A percentile compares a stretch with the other conserved stretches of the same genome.
phyloP scores from a whole-genome alignment of 805 yeast species.

The Cyberlindnera amylophila region DNA sequence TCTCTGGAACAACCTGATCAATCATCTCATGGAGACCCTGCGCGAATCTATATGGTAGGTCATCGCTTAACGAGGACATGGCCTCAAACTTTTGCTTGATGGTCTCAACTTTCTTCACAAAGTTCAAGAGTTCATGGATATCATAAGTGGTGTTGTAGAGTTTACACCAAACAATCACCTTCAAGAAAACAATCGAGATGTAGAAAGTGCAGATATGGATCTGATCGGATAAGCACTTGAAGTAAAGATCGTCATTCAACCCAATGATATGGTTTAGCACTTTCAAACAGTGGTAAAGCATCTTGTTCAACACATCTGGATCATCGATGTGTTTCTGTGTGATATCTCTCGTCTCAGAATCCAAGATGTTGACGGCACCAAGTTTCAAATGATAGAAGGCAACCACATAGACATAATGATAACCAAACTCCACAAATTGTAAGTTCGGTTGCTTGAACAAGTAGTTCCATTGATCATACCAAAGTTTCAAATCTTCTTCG shows the following conservation, averaged over 20 bases:
- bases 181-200: slow-evolving; percentile 22
- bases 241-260: slow-evolving; percentile 43
- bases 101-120: slow-evolving; percentile 20
- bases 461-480: slow-evolving; percentile 70
- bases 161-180: slow-evolving; percentile 24
- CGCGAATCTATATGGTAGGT: slow-evolving; percentile 21
- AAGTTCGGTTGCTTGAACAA: slow-evolving; percentile 65
- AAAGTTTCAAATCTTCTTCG: slow-evolving; percentile 46
- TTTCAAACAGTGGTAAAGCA: slow-evolving; percentile 25
- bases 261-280: slow-evolving; percentile 27
- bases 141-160: slow-evolving; percentile 20
- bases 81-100: slow-evolving; percentile 17
- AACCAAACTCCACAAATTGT: slow-evolving; percentile 71
- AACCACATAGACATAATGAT: slow-evolving; percentile 55
- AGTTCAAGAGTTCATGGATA: slow-evolving; percentile 17
- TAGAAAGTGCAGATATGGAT: slow-evolving; percentile 42
- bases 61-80: slow-evolving; percentile 17
- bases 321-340: slow-evolving; percentile 18
- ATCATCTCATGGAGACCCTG: slow-evolving; percentile 19
- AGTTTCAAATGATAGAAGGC: slow-evolving; percentile 40
- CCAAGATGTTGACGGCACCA: slow-evolving; percentile 14
- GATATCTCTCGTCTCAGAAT: slow-evolving; percentile 13
- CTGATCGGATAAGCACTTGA: slow-evolving; percentile 70
- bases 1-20: slow-evolving; percentile 12
- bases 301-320: slow-evolving; percentile 22